A percentile compares a stretch with the other conserved stretches of the same genome.
phyloP scores from a whole-genome alignment of 2,329 filamentous ascomycete species.

The Graphium sp. region DNA sequence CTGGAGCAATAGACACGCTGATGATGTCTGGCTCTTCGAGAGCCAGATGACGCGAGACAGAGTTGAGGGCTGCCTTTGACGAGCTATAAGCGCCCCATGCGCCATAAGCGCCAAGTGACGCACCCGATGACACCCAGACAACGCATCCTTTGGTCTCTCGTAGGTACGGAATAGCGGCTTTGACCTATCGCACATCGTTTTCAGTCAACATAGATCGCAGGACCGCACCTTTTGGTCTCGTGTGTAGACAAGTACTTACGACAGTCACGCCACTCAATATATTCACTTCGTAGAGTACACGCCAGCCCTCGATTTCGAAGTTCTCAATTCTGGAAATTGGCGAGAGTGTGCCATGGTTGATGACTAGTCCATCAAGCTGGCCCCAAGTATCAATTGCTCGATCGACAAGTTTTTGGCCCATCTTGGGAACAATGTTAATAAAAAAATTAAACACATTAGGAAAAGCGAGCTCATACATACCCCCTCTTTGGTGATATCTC shows the following conservation, averaged over 20 bases:
- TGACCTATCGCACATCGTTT: slow-evolving; percentile 39
- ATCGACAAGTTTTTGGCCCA: neutral
- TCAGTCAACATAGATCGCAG: slow-evolving; percentile 2
- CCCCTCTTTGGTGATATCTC: slow-evolving; percentile 34
- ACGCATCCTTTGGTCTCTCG: slow-evolving; percentile 54
- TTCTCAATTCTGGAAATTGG: slow-evolving; percentile 57
- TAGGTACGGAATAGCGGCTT: slow-evolving; percentile 53
- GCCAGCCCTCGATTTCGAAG: slow-evolving; percentile 57
- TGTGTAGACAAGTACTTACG: slow-evolving; percentile 28
- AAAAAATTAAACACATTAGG: too few relatives aligned
- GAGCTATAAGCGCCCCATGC: slow-evolving; percentile 73
- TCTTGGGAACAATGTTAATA: slow-evolving; percentile 8
- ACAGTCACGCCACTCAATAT: slow-evolving; percentile 70
- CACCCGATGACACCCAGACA: slow-evolving; percentile 67
- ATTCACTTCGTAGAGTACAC: slow-evolving; percentile 62
- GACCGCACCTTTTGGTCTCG: too few relatives aligned
- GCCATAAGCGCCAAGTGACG: slow-evolving; percentile 46
- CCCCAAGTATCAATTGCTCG: slow-evolving; percentile 49
- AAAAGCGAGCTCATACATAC: slow-evolving; percentile 41
- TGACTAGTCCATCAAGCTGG: slow-evolving; percentile 60
- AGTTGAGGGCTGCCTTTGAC: slow-evolving; percentile 71
- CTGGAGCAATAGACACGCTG: slow-evolving; percentile 57
- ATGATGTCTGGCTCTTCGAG: slow-evolving; percentile 64
- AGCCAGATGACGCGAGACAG: slow-evolving; percentile 55
- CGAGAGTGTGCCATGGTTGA: slow-evolving; percentile 77